phyloP scores from a whole-genome alignment of 768 basidiomycete species.

The Amanita muscaria region DNA sequence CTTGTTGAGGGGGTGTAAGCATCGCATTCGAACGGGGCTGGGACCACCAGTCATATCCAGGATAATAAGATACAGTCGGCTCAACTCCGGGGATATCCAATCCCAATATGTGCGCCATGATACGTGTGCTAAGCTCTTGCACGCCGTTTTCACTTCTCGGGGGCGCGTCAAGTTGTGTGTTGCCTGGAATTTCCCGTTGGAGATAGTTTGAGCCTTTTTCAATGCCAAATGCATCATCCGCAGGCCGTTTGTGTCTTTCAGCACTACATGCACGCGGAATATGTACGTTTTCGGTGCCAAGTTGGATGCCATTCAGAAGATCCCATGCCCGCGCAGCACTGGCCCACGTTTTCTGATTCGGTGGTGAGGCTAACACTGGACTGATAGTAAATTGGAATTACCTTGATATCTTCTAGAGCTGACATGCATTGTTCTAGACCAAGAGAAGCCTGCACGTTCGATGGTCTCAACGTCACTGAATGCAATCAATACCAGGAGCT shows the following conservation, averaged over 20 bases:
- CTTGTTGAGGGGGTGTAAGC: constrained; percentile 12
- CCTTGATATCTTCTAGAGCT: constrained; percentile 62
- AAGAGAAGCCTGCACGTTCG: constrained; percentile 58
- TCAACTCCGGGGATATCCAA: constrained; percentile 58
- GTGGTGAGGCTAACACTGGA: no score
- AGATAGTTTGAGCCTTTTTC: constrained; percentile 40
- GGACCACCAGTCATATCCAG: constrained; percentile 65
- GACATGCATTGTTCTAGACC: constrained; percentile 57
- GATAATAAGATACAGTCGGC: constrained; percentile 45
- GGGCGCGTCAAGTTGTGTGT: constrained; percentile 15
- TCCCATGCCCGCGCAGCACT: constrained; percentile 60
- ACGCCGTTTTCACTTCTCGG: constrained; percentile 34
- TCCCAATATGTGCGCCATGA: constrained; percentile 69
- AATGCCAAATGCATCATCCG: constrained; percentile 55
- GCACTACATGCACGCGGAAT: constrained; percentile 25
- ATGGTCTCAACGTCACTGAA: constrained; percentile 63
- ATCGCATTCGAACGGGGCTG: constrained; percentile 39
- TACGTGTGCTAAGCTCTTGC: constrained; percentile 53
- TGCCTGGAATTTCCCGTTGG: constrained; percentile 32
- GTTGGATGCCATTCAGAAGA: constrained; percentile 56
- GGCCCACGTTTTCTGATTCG: constrained; percentile 68
- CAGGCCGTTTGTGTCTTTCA: constrained; percentile 47
- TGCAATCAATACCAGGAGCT: constrained; percentile 11
- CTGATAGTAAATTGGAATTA: constrained; percentile 20
- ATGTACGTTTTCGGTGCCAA: constrained; percentile 36